A percentile compares a stretch with the other conserved stretches of the same genome.
Evolutionary conservation across 768 basidiomycete species (phyloP).

Genomic region (Phlebiopsis flavidoalba): DNA sequence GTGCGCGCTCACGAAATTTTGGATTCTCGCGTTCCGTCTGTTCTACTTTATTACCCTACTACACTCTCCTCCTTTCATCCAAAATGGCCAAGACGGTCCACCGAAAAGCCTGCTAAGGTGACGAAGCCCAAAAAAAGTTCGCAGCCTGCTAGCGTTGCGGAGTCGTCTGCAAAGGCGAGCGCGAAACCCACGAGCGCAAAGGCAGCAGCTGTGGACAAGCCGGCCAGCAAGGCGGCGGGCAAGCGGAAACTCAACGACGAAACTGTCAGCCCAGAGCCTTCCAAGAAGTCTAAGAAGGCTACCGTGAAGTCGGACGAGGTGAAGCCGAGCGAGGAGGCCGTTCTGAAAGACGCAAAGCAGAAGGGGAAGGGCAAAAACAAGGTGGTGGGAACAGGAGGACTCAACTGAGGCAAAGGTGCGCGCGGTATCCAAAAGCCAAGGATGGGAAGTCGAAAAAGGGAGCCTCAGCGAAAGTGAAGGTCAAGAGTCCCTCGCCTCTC

Average conservation of each 20-base stretch:
- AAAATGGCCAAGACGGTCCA: conserved; percentile 11
- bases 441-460: conserved; percentile 1
- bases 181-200: conserved; percentile 3
- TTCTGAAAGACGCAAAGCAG: conserved; percentile 1
- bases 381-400: conserved; percentile 7
- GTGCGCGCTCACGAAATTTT: conserved; percentile 4
- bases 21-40: background rate
- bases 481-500: conserved; percentile 5
- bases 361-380: conserved; percentile 15
- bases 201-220: background rate
- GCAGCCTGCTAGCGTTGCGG: background rate
- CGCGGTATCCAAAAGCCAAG: conserved; percentile 1
- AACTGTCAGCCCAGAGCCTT: background rate
- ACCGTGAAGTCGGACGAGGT: background rate
- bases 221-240: conserved; percentile 15
- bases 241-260: conserved; percentile 13
- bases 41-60: background rate
- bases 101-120: conserved; percentile 3
- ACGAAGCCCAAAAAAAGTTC: background rate
- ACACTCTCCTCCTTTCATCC: background rate
- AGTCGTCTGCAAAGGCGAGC: background rate
- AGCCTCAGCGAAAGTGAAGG: background rate
- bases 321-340: background rate
- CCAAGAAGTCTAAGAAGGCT: conserved; percentile 13
- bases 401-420: background rate